Base-by-base conservation (phyloP, 2,329 filamentous ascomycete genomes). In the Stemphylium lycopersici region DNA sequence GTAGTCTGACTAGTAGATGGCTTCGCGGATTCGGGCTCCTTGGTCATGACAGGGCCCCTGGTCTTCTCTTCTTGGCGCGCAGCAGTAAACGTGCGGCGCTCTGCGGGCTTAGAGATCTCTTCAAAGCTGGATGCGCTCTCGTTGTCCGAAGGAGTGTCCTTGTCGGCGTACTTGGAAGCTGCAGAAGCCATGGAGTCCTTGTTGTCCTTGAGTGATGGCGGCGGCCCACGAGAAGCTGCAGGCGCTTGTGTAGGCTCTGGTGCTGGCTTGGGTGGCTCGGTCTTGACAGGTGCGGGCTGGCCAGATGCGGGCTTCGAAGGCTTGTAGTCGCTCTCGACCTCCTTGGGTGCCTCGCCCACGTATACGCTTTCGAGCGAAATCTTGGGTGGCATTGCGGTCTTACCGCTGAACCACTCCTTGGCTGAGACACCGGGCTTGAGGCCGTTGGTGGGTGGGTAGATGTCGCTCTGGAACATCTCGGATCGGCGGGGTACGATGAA, bases 391-490 rank as follows among this genome's bases (percentile, higher is more conserved):
- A 96, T 77, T 6, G 82, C 91, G 13, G 89, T 88, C 80, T 96
- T 95, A 61, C 95, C 95, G 12, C 83, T 82, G 48, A 96, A 83
- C 93, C 93, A 99, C 64, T 98, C 93, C 40, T 83, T 78, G 36
- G 90, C 85, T 51, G 87, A 89, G 70, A 96, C 85, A 55, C 89
- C 93, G 44, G 95, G 86, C 77, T 91, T 96, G 48, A 84, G 75
- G 57, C 95, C 93, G 51, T 83, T 82, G 11, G 92, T 89, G 10
- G 95, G 93, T 37, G 93, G 95, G 77, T 91, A 99, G 69, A 99
- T 97, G 72, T 99, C 95, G 57, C 92, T 91, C 79, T 98, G 93
- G 86, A 97, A 97, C 46, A 89, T 91, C 77, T 97, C 92, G 50
- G 95, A 91, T 60, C 95, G 87, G 60, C 95, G 87, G 43, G 95